Evolutionary conservation across 176 grass and related monocot genomes (phyloP), one percentile per base, ranked within the genome.

Genomic region (Elymus sibiricus): DNA sequence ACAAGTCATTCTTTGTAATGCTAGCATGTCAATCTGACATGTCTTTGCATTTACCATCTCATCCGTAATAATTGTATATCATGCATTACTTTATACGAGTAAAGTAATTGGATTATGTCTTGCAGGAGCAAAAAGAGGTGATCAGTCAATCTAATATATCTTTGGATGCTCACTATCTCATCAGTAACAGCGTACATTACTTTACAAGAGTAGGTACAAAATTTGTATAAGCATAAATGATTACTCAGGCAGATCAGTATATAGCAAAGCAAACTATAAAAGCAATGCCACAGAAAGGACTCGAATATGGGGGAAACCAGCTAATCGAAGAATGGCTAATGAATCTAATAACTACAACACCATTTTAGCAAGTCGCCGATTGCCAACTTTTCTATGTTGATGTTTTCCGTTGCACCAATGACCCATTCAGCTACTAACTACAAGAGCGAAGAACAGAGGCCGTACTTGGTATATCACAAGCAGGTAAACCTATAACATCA

Each of bases 181-280:
- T 84, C 38, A 76, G 74, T 87, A 80, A 37, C 58, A 84, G 59
- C 25, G 61, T 84, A 76, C 68, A 84, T 73, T 86, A 86, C 22
- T 61, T 87, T 90, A 88, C 81, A 91, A 77, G 35, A 75, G 9
- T 14, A 34, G 58, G 31, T 79, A 39, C 79, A 86, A 87, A 87
- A 84, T 53, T 76, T 81, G 80, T 42, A 80, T 2, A 75, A 61
- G 31, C 70, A 79, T 44, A 51, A 21, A 73, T 5, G 1, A 35
- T 79, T 24, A 65, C 47, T 37, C 67, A 77, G 9, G 28, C 19
- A 25, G 15, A 46, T 47, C 66, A 26, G 7, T n/a, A 8, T 21
- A 26, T 83, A 42, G 19, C 68, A 84, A 61, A 46, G 26, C 56
- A 64, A 74, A 74, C 70, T 80, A 83, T 16, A 53, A 53, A 53